Conservation (phyloP, 1,284 basidiomycete species). For the Apiotrichum sp. region DNA sequence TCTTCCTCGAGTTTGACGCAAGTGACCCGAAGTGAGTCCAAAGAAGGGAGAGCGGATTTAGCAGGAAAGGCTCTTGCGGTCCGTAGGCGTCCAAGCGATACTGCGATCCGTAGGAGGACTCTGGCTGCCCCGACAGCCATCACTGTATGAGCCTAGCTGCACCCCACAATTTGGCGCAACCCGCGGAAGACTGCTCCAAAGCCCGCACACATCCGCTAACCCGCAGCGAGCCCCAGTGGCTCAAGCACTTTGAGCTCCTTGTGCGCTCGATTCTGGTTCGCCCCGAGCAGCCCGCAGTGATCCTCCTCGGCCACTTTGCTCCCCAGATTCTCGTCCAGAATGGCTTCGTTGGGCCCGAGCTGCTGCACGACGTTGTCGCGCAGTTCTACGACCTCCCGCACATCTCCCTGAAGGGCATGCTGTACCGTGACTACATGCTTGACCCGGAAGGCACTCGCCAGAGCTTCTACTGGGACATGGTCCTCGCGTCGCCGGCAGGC, state of each 20-base stretch:
- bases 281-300: conserved; percentile 78
- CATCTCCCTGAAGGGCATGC: conserved; percentile 65
- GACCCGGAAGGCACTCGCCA: conserved; percentile 62
- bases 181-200: too few relatives aligned
- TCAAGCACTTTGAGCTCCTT: conserved; percentile 73
- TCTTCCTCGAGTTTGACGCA: conserved; percentile 86
- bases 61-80: too few relatives aligned
- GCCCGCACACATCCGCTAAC: too few relatives aligned
- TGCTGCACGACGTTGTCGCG: conserved; percentile 77
- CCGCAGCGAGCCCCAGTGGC: conserved; percentile 60
- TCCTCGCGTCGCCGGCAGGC: conserved; percentile 69
- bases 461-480: conserved; percentile 67
- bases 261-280: conserved; percentile 60
- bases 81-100: too few relatives aligned
- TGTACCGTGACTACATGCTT: conserved; percentile 74
- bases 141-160: too few relatives aligned
- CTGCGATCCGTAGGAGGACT: too few relatives aligned
- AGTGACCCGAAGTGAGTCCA: conserved; percentile 71
- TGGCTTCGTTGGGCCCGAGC: conserved; percentile 80
- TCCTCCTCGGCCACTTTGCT: conserved; percentile 85
- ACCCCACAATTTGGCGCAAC: too few relatives aligned
- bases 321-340: conserved; percentile 69
- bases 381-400: conserved; percentile 95
- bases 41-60: too few relatives aligned
- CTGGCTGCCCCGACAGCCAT: too few relatives aligned